These are phyloP conservation scores for Saccharomyces mikatae DNA, from an alignment of 805 yeast genomes.

Conservation along the genomic window DNA sequence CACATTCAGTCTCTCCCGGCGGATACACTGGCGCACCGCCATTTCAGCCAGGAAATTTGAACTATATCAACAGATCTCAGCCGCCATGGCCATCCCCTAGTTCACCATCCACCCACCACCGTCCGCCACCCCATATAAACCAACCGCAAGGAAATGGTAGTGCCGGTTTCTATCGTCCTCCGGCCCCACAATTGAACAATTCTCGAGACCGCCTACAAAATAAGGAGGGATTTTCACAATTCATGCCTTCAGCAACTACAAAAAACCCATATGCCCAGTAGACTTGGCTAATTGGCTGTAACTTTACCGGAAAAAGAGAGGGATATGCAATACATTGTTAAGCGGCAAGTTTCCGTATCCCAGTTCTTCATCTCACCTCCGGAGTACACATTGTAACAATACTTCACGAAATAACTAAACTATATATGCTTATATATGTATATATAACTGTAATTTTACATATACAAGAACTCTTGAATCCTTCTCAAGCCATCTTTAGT, in stretches of 20 bases:
- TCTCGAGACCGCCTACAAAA: conserved; percentile 3
- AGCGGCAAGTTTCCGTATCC: not conserved
- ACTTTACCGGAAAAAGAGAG: not conserved
- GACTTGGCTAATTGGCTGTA: not conserved
- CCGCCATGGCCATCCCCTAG: not conserved
- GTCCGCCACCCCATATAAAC: not conserved
- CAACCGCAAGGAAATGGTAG: conserved; percentile 2
- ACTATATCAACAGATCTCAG: not conserved
- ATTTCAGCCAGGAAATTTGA: not conserved
- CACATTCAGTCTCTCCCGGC: not conserved
- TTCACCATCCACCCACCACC: not conserved
- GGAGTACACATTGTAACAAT: not conserved
- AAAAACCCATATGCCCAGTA: conserved; percentile 10
- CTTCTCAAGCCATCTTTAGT: not conserved
- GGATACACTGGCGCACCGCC: not conserved
- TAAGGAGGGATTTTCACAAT: conserved; percentile 21
- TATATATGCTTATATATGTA: not conserved
- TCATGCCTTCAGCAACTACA: conserved; percentile 15
- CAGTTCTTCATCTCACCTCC: not conserved
- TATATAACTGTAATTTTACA: not conserved
- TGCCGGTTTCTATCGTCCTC: not conserved
- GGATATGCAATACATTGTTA: not conserved
- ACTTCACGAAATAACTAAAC: not conserved
- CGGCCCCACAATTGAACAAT: not conserved
- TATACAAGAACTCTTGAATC: not conserved